These are phyloP conservation scores for Colletotrichum orchidophilum DNA, from an alignment of 2,329 filamentous ascomycete genomes.

Conservation along the genomic window DNA sequence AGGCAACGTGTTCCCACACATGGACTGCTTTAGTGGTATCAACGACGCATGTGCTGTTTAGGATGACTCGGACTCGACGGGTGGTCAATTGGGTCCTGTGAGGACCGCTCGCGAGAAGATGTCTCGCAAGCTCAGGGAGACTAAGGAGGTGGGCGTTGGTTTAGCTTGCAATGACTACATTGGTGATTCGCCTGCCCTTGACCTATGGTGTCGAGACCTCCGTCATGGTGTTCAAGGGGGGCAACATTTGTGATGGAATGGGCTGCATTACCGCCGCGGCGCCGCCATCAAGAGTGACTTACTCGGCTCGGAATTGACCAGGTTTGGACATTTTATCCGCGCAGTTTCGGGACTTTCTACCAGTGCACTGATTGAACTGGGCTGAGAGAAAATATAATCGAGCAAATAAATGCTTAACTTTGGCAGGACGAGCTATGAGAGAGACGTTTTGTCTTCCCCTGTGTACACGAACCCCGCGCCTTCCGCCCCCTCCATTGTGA, in stretches of 20 bases:
- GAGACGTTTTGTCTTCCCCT: neutral
- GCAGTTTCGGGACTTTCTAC: neutral
- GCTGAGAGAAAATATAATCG: neutral
- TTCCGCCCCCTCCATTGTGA: neutral
- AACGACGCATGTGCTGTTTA: slow-evolving; percentile 44
- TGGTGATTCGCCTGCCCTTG: neutral
- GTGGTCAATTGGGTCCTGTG: slow-evolving; percentile 35
- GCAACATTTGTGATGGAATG: neutral
- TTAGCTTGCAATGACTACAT: neutral
- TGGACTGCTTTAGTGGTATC: slow-evolving; percentile 49
- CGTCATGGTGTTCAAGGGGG: neutral
- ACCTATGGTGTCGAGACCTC: neutral
- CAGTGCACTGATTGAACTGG: neutral
- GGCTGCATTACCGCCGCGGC: neutral
- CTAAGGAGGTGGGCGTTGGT: slow-evolving; percentile 29
- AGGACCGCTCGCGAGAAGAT: slow-evolving; percentile 41
- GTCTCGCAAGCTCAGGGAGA: slow-evolving; percentile 40
- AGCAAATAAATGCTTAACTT: neutral
- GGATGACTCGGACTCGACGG: slow-evolving; percentile 46
- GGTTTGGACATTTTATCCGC: slow-evolving; percentile 22
- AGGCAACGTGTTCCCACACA: slow-evolving; percentile 58
- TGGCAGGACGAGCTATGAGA: neutral
- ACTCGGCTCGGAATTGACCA: slow-evolving; percentile 30
- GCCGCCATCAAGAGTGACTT: neutral
- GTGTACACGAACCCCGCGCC: neutral